These are phyloP conservation scores for Xerocomellus chrysenteron DNA, from an alignment of 768 basidiomycete genomes.

Conservation along the genomic window DNA sequence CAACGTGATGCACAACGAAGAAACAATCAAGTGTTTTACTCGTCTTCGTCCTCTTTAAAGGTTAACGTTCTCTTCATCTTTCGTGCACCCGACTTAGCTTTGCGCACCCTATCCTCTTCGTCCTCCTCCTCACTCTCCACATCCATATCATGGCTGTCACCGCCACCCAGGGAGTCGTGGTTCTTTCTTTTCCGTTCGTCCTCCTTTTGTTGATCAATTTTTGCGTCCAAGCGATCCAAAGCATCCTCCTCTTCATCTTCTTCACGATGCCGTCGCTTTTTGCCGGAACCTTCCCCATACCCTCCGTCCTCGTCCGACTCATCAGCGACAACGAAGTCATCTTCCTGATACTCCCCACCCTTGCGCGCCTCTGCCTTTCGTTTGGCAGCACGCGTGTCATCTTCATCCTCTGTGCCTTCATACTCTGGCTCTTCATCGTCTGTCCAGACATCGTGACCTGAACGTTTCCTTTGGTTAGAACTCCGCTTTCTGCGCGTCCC, in stretches of 20 bases:
- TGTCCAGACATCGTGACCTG: slow-evolving; percentile 53
- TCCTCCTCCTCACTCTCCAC: slow-evolving; percentile 74
- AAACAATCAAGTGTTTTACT: slow-evolving; percentile 12
- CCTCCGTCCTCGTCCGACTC: slow-evolving; percentile 63
- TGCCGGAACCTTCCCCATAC: slow-evolving; percentile 34
- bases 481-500: slow-evolving; percentile 49
- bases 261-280: slow-evolving; percentile 40
- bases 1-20: slow-evolving; percentile 1
- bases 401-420: slow-evolving; percentile 59
- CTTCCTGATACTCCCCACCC: slow-evolving; percentile 75
- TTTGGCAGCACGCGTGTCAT: slow-evolving; percentile 44
- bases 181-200: slow-evolving; percentile 48
- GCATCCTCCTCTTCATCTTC: slow-evolving; percentile 50
- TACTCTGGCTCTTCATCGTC: slow-evolving; percentile 68
- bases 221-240: slow-evolving; percentile 69
- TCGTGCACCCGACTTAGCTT: slow-evolving; percentile 50
- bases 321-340: slow-evolving; percentile 84
- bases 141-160: slow-evolving; percentile 57
- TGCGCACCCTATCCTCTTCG: slow-evolving; percentile 66
- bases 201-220: slow-evolving; percentile 55
- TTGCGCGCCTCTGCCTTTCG: slow-evolving; percentile 48
- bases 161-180: slow-evolving; percentile 32
- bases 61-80: slow-evolving; percentile 53
- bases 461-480: slow-evolving; percentile 40
- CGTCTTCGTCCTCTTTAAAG: slow-evolving; percentile 58